Evolutionary conservation across 1,284 basidiomycete species (phyloP), one percentile per base, ranked within the genome.

Genomic region (Malassezia equina): DNA sequence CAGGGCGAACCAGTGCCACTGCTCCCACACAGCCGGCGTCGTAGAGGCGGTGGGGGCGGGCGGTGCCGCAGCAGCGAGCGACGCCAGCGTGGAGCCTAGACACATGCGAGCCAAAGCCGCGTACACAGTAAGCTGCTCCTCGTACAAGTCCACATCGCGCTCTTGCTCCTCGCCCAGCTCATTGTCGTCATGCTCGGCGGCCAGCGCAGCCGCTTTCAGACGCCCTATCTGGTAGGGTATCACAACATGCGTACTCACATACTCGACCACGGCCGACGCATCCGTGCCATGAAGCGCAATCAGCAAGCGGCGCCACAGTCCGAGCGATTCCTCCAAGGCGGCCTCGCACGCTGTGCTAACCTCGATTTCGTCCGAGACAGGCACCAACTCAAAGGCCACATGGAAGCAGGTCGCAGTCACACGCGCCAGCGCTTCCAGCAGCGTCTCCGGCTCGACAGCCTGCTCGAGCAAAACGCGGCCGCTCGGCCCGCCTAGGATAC

Each of bases 1-100:
- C 31, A 72, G 48, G 9, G 61, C 32, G 19, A 68, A 52, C 70
- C 68, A 71, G 45, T 72, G 68, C 8, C 64, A 50, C 47, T 69
- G 65, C 45, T 72, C 70, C 70, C 70, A 72, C 3, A 45, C 40
- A 47, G 61, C 62, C 3, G 62, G 65, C 31, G 63, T 28, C 42
- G 61, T 52, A 4, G 39, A 36, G 17, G 55, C 34, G 19, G 43
- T 34, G 19, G 51, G 54, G 7, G 56, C 52, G 1, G 47, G 32
- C 25, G 62, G 55, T 7, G 60, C 59, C 27, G 62, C 57, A 17
- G 59, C 53, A 7, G 45, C 43, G 11, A 67, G 60, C 54, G 58
- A 51, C 52, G 58, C n/a, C 54, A 40, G 15, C 31, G 53, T 32
- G 59, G 49, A 2, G 55, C 43, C 9, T 44, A 56, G 46, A 55